A percentile compares a stretch with the other conserved stretches of the same genome.
Conservation (phyloP, 2,329 filamentous ascomycete species). For the Xylariales sp. region DNA sequence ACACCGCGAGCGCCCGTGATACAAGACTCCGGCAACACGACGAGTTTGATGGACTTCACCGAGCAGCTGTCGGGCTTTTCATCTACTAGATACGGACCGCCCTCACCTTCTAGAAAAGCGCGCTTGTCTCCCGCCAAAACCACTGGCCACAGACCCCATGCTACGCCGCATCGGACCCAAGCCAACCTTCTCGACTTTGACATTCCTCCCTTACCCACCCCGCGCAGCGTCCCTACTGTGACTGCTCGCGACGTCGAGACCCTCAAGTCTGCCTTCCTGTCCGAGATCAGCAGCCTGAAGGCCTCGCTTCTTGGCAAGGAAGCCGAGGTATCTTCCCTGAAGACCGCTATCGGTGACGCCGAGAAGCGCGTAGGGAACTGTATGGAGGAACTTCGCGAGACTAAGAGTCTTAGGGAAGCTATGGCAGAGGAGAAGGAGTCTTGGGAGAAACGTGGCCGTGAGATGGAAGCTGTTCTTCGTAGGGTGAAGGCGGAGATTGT, state of each 20-base stretch:
- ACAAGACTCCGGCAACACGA: slow-evolving; percentile 54
- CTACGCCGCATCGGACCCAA: slow-evolving; percentile 50
- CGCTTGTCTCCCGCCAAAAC: slow-evolving; percentile 42
- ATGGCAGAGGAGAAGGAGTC: slow-evolving; percentile 69
- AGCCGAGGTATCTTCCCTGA: slow-evolving; percentile 82
- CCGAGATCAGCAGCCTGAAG: slow-evolving; percentile 90
- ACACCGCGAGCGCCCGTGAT: slow-evolving; percentile 29
- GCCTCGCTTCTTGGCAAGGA: slow-evolving; percentile 90
- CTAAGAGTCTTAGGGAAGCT: slow-evolving; percentile 64
- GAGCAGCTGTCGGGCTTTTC: slow-evolving; percentile 51
- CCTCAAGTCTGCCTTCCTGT: slow-evolving; percentile 84
- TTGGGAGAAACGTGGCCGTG: slow-evolving; percentile 80
- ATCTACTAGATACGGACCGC: slow-evolving; percentile 23
- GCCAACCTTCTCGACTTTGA: slow-evolving; percentile 82
- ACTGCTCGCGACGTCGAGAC: slow-evolving; percentile 90
- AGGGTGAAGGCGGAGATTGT: slow-evolving; percentile 80
- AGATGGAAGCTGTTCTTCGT: slow-evolving; percentile 77
- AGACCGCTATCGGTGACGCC: slow-evolving; percentile 81
- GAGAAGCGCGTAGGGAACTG: slow-evolving; percentile 88
- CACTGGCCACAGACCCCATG: slow-evolving; percentile 19
- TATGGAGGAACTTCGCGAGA: slow-evolving; percentile 77
- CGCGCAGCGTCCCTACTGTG: slow-evolving; percentile 83
- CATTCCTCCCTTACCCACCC: slow-evolving; percentile 88
- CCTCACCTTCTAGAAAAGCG: slow-evolving; percentile 34
- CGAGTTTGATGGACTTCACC: slow-evolving; percentile 83